A percentile compares a stretch with the other conserved stretches of the same genome.
These are phyloP conservation scores for Russula foetens DNA, from an alignment of 768 basidiomycete genomes.

Conservation along the genomic window DNA sequence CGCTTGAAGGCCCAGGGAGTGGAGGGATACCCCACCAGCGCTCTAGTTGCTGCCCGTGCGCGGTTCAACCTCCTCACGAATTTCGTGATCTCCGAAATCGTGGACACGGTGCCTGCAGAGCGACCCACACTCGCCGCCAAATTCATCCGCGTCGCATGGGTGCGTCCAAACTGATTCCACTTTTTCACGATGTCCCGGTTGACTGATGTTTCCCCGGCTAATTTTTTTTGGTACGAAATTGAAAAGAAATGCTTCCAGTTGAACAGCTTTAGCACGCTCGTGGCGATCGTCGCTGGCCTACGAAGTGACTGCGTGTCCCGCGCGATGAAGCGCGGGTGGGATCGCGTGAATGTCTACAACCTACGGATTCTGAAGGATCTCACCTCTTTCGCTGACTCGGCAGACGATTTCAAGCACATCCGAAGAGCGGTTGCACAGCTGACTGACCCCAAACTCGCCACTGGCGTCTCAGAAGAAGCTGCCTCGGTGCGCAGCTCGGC, in stretches of 20 bases:
- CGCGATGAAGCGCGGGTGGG: slow-evolving; percentile 59
- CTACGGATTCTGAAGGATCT: slow-evolving; percentile 66
- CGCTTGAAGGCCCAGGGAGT: slow-evolving; percentile 57
- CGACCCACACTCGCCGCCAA: slow-evolving; percentile 61
- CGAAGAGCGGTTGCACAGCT: slow-evolving; percentile 56
- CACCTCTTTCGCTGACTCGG: slow-evolving; percentile 51
- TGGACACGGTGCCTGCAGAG: slow-evolving; percentile 60
- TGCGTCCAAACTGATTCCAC: slow-evolving; percentile 31
- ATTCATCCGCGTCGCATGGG: slow-evolving; percentile 83
- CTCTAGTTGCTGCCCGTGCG: slow-evolving; percentile 64
- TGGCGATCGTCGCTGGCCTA: slow-evolving; percentile 73
- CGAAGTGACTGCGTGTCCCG: slow-evolving; percentile 58
- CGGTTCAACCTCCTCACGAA: slow-evolving; percentile 81
- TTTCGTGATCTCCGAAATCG: slow-evolving; percentile 75
- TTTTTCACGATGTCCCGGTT: neutral
- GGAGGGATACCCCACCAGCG: slow-evolving; percentile 54
- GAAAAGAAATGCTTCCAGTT: slow-evolving; percentile 69
- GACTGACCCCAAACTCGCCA: slow-evolving; percentile 55
- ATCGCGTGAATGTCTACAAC: slow-evolving; percentile 60
- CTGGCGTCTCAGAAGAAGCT: slow-evolving; percentile 43
- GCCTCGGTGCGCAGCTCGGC: slow-evolving; percentile 30
- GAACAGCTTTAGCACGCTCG: slow-evolving; percentile 71
- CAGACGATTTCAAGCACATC: slow-evolving; percentile 69
- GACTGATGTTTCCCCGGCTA: neutral
- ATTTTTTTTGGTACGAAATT: neutral